A percentile compares a stretch with the other conserved stretches of the same genome.
These are phyloP conservation scores for Clonostachys sp. DNA, from an alignment of 2,329 filamentous ascomycete species.

Conservation along the genomic window DNA sequence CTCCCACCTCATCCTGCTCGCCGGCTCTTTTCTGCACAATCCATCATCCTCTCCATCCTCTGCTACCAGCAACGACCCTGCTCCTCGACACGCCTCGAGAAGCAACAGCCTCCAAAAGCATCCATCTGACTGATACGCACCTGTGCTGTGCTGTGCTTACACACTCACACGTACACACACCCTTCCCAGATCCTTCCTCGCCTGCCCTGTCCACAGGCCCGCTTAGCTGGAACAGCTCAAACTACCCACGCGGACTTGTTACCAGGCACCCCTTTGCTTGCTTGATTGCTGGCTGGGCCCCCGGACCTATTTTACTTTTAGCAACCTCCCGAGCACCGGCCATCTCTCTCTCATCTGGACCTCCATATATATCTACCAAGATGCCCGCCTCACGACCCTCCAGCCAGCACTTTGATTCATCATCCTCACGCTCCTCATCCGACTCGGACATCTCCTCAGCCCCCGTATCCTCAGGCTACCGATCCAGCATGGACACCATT, in stretches of 20 bases:
- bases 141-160: no score
- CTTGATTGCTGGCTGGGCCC: neutral
- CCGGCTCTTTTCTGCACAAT: no score
- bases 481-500: slow-evolving; percentile 45
- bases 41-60: no score
- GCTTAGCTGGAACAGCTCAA: neutral
- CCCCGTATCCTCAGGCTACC: slow-evolving; percentile 17
- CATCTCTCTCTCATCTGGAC: no score
- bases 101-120: no score
- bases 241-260: neutral
- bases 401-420: slow-evolving; percentile 8
- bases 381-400: slow-evolving; percentile 3
- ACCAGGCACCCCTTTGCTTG: neutral
- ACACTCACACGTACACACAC: no score
- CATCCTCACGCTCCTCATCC: slow-evolving; percentile 18
- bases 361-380: neutral
- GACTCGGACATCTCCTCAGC: slow-evolving; percentile 35
- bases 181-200: no score
- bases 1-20: no score
- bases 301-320: neutral
- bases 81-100: no score
- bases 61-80: no score
- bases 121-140: no score
- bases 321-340: neutral
- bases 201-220: no score